Base-by-base conservation (phyloP, 805 yeast species). In the Saccharomycopsis amapae region DNA sequence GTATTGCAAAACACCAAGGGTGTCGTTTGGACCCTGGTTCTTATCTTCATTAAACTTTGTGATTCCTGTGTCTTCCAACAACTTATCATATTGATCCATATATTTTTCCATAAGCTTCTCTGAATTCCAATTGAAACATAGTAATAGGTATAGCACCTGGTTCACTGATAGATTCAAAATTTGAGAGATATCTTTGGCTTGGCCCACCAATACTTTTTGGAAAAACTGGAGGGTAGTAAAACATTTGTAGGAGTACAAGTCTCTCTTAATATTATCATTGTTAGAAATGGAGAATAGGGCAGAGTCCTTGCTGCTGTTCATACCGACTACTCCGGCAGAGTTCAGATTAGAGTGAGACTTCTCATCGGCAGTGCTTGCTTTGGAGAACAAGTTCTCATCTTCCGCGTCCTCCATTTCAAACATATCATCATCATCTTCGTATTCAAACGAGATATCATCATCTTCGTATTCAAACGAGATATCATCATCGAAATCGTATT, bases 41-140 rank as follows among this genome's bases (percentile, higher is more conserved):
- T n/a, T 23, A 22, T 18, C 15, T 4, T 32, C 9, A 32, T 41
- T 32, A 30, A 28, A 6, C n/a, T 15, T 20, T 5, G 37, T n/a
- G 15, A 71, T 40, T 5, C 75, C 73, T 3, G 62, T 65, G 12
- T 57, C 58, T 1, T 49, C 39, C 10, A 63, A 52, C 5, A 75
- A 60, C 2, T 55, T 55, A 10, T 59, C 63, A 32, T 70, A 64
- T 30, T 68, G 64, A 18, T 69, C 74, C 45, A 79, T 68, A 60
- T 71, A 78, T 28, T 64, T 68, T 44, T 81, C 86, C 49, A 79
- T 58, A 41, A 80, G 57, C 44, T 67, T 64, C 46, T 78, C 81
- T 31, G 72, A 71, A 54, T 78, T 79, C 85, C 85, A 81, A 18
- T 68, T 66, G 58, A 64, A 78, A 38, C 65, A 58, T 30, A 73